Evolutionary conservation across 2,329 filamentous ascomycete genomes (phyloP).

Genomic region (Neurospora sp.): DNA sequence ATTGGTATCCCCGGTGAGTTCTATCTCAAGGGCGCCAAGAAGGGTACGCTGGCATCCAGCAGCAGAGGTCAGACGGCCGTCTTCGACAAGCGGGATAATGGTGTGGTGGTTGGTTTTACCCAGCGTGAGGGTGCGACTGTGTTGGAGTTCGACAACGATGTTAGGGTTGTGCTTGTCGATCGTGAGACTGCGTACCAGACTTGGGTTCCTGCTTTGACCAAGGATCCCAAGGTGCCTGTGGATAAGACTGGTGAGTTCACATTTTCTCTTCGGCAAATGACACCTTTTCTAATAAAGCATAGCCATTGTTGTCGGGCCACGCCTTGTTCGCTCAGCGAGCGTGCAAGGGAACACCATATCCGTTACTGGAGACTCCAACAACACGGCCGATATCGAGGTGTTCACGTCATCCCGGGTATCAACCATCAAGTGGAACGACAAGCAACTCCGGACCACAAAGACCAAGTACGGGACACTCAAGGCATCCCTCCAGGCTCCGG

Average conservation of each 20-base stretch:
- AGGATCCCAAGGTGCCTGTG: constrained; percentile 31
- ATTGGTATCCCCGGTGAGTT: constrained; percentile 15
- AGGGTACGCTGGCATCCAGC: constrained; percentile 39
- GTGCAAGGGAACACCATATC: constrained; percentile 39
- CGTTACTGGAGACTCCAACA: constrained; percentile 54
- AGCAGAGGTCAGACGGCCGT: constrained; percentile 3
- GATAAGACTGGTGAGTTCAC: constrained; percentile 28
- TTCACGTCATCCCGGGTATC: constrained; percentile 37
- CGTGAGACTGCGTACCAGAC: constrained; percentile 44
- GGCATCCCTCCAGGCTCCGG: constrained; percentile 43
- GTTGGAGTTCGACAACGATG: constrained; percentile 37
- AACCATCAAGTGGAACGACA: constrained; percentile 53
- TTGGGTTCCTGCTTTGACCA: constrained; percentile 38
- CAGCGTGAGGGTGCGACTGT: constrained; percentile 36
- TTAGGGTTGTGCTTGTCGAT: constrained; percentile 42
- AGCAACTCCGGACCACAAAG: constrained; percentile 27
- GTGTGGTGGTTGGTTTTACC: constrained; percentile 28
- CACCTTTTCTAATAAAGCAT: not conserved
- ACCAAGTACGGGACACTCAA: constrained; percentile 35
- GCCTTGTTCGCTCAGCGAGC: constrained; percentile 43
- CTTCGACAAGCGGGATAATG: not conserved
- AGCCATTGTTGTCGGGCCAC: constrained; percentile 41
- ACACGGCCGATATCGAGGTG: constrained; percentile 50
- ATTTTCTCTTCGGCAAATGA: not conserved
- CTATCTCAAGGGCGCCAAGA: constrained; percentile 38